Evolutionary conservation across 768 basidiomycete genomes (phyloP), one percentile per base, ranked within the genome.

Genomic region (Pisolithus marmoratus): DNA sequence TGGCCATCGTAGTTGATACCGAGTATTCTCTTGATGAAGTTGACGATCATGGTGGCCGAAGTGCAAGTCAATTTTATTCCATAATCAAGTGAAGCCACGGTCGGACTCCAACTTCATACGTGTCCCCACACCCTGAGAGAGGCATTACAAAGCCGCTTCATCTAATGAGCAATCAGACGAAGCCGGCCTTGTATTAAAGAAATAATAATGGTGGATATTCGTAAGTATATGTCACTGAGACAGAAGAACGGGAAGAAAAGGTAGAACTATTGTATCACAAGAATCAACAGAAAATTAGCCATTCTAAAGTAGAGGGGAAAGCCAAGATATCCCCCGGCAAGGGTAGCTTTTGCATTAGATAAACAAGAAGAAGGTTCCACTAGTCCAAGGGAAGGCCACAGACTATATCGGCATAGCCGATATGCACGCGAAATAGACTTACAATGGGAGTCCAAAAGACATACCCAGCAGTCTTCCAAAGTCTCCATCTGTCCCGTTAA

Each of bases 261-360:
- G 7, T 26, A 26, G 29, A 8, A 46, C 36, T 52, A 55, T 15
- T 44, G 31, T 52, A 52, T 46, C 52, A 41, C 47, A 58, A 50
- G 37, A 23, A 36, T 46, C 34, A 24, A 52, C 51, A 34, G 49
- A 52, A 55, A 53, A 37, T 49, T 53, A 44, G 45, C 50, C 43
- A 50, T n/a, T n/a, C n/a, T n/a, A 45, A 52, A 42, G 27, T 23
- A 40, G 29, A 36, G 46, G 22, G 54, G 34, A 11, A 46, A 43
- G 29, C 14, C 42, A 55, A 48, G 49, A 54, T 51, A 48, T 55
- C 57, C 26, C 46, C 48, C 38, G n/a, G 45, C 24, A 50, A 41
- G 48, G 50, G 58, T 60, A 62, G 54, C 54, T 60, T 60, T 66
- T 58, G 62, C 55, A 50, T 67, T 64, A 65, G 64, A 65, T 65